Conservation (phyloP, 495 filamentous ascomycete species). For the Penicillium cosmopolitanum region DNA sequence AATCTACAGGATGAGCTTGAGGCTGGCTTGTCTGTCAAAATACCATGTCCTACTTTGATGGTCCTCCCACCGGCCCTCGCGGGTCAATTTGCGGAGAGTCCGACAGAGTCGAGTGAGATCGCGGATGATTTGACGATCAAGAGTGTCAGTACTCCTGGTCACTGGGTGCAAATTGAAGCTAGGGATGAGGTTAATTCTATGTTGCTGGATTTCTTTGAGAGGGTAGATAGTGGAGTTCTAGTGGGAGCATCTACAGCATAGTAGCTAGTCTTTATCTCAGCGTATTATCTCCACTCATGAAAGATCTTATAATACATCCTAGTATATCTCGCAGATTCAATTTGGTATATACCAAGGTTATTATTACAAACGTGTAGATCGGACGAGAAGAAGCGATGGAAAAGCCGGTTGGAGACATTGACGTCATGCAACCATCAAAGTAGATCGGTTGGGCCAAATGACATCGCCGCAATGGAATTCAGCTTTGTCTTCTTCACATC, state of each 20-base stretch:
- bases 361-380: background rate
- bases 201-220: conserved; percentile 43
- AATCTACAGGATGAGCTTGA: conserved; percentile 31
- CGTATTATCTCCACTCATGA: too few relatives aligned
- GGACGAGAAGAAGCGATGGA: background rate
- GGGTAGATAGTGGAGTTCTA: background rate
- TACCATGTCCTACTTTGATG: conserved; percentile 24
- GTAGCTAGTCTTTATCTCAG: too few relatives aligned
- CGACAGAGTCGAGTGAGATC: conserved; percentile 11
- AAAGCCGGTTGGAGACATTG: conserved; percentile 16
- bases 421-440: conserved; percentile 26
- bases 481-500: background rate
- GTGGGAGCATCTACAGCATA: background rate
- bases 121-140: conserved; percentile 26
- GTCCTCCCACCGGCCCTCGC: conserved; percentile 14
- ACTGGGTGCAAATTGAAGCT: conserved; percentile 39
- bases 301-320: too few relatives aligned
- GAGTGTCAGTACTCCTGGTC: conserved; percentile 24
- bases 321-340: too few relatives aligned
- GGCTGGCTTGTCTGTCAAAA: conserved; percentile 10
- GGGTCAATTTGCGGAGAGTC: conserved; percentile 19
- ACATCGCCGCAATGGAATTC: background rate
- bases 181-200: conserved; percentile 42
- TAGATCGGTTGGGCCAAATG: background rate
- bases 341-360: background rate